Evolutionary conservation across 495 filamentous ascomycete species (phyloP).

Genomic region (Amorphotheca resinae): DNA sequence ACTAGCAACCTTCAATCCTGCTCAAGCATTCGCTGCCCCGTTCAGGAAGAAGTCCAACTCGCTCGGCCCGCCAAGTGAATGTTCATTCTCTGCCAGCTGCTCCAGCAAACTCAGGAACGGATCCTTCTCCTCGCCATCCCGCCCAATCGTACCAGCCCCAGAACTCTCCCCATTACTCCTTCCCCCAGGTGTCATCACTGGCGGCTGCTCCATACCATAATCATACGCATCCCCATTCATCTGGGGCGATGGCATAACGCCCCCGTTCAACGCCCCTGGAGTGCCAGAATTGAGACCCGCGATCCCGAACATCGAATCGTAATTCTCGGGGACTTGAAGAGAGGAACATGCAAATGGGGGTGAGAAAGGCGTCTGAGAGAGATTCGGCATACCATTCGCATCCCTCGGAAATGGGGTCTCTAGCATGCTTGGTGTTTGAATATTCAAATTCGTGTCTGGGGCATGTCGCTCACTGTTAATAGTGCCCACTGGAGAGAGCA

Average conservation of each 20-base stretch:
- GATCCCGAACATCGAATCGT: slow-evolving; percentile 46
- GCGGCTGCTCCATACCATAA: slow-evolving; percentile 24
- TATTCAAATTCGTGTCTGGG: background rate
- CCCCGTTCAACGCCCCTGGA: background rate
- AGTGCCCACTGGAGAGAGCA: slow-evolving; percentile 12
- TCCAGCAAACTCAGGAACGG: slow-evolving; percentile 69
- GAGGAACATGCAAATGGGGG: slow-evolving; percentile 28
- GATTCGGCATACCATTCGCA: slow-evolving; percentile 12
- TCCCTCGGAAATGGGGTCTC: slow-evolving; percentile 11
- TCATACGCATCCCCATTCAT: slow-evolving; percentile 23
- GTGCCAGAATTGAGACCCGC: slow-evolving; percentile 23
- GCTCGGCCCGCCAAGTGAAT: slow-evolving; percentile 39
- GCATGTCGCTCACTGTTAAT: background rate
- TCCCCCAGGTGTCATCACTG: slow-evolving; percentile 27
- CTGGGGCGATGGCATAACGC: background rate
- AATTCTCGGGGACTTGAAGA: slow-evolving; percentile 15
- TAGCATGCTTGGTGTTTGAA: slow-evolving; percentile 9
- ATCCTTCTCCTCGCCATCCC: slow-evolving; percentile 48
- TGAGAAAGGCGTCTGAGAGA: slow-evolving; percentile 27
- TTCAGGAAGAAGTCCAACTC: slow-evolving; percentile 61
- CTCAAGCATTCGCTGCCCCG: no score
- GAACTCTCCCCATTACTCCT: slow-evolving; percentile 30
- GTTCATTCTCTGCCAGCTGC: slow-evolving; percentile 68
- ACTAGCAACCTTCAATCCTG: no score
- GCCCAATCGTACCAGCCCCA: slow-evolving; percentile 20